Conservation (phyloP, 1,284 basidiomycete genomes). For the Cryptococcus deneoformans region DNA sequence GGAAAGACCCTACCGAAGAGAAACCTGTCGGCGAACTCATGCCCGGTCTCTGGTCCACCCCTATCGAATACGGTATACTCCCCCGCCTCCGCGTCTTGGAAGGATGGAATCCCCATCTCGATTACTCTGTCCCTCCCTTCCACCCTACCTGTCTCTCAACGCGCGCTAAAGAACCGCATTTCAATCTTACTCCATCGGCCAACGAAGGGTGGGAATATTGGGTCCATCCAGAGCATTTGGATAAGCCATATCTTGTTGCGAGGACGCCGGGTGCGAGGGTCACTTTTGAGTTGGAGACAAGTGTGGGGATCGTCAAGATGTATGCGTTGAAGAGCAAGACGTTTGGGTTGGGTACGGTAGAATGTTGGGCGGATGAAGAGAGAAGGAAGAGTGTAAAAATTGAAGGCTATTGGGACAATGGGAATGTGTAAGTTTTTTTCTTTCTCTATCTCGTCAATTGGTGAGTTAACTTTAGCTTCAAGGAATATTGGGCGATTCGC, state of each 20-base stretch:
- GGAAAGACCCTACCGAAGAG: slow-evolving; percentile 13
- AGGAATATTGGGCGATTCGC: slow-evolving; percentile 24
- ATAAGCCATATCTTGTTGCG: slow-evolving; percentile 46
- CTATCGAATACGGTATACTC: slow-evolving; percentile 34
- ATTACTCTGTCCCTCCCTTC: slow-evolving; percentile 24
- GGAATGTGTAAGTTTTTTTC: slow-evolving; percentile 26
- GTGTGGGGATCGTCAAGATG: slow-evolving; percentile 43
- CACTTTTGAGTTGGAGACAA: slow-evolving; percentile 39
- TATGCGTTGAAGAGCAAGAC: slow-evolving; percentile 39
- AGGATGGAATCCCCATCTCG: slow-evolving; percentile 37
- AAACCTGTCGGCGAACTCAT: slow-evolving; percentile 23
- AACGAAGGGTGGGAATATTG: slow-evolving; percentile 43
- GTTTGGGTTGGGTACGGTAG: slow-evolving; percentile 42
- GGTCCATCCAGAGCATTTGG: slow-evolving; percentile 38
- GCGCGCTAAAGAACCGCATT: slow-evolving; percentile 25
- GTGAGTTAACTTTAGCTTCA: not conserved
- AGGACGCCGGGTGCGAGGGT: slow-evolving; percentile 34
- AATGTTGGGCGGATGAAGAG: slow-evolving; percentile 45
- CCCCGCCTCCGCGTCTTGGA: slow-evolving; percentile 41
- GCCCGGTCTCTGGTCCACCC: slow-evolving; percentile 38
- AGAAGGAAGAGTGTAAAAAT: slow-evolving; percentile 23
- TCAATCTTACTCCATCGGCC: slow-evolving; percentile 37
- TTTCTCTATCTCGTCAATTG: not conserved
- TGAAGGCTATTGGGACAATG: slow-evolving; percentile 43
- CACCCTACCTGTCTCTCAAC: slow-evolving; percentile 40